These are phyloP conservation scores for Pseudevernia furfuracea DNA, from an alignment of 495 filamentous ascomycete species.

Conservation along the genomic window DNA sequence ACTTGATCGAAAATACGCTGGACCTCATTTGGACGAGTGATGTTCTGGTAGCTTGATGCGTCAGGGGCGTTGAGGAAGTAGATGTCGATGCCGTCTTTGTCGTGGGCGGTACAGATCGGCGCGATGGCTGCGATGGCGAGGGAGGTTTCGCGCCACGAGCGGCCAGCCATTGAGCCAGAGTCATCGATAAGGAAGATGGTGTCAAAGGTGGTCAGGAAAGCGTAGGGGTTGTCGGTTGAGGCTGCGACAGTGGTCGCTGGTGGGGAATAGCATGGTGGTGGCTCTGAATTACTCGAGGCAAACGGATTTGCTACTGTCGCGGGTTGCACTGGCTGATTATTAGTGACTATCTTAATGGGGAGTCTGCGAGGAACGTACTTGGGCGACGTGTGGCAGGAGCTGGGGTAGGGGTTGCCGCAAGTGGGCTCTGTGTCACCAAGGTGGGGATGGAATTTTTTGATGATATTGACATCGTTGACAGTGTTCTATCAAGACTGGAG, in stretches of 20 bases:
- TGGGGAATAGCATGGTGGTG: constrained; percentile 19
- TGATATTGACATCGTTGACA: background rate
- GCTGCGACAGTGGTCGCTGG: constrained; percentile 20
- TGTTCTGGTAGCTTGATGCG: constrained; percentile 48
- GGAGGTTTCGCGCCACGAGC: constrained; percentile 67
- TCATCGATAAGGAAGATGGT: constrained; percentile 94
- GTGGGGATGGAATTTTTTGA: constrained; percentile 7
- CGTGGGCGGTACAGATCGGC: constrained; percentile 75
- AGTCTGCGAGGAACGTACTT: constrained; percentile 1
- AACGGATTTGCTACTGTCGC: constrained; percentile 17
- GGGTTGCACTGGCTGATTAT: constrained; percentile 12
- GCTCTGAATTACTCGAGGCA: constrained; percentile 15
- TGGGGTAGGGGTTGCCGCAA: constrained; percentile 1
- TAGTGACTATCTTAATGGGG: background rate
- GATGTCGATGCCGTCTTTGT: constrained; percentile 87
- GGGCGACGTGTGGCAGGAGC: constrained; percentile 13
- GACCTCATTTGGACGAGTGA: constrained; percentile 47
- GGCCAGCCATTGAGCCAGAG: constrained; percentile 76
- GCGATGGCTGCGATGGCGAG: constrained; percentile 68
- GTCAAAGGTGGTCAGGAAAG: constrained; percentile 83
- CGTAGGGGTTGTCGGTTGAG: constrained; percentile 56
- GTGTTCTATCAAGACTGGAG: background rate
- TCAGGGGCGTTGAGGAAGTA: constrained; percentile 70
- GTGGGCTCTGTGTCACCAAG: background rate
- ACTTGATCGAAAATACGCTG: constrained; percentile 60